These are phyloP conservation scores for Mortierella hygrophila DNA, from an alignment of 192 early-diverging fungal genomes.

Conservation along the genomic window DNA sequence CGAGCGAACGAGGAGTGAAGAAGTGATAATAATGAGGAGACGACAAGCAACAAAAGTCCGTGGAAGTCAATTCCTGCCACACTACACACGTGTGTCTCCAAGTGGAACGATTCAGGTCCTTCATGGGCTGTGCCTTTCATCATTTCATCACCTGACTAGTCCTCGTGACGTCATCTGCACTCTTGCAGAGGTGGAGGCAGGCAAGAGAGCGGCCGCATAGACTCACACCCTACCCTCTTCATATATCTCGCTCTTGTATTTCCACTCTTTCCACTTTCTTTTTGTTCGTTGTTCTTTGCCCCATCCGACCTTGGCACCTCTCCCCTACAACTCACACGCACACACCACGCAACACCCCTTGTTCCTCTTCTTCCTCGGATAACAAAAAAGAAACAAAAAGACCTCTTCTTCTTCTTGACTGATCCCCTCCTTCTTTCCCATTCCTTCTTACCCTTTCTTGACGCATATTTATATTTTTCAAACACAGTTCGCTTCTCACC, in stretches of 20 bases:
- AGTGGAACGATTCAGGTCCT: too few species aligned
- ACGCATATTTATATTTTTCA: not conserved
- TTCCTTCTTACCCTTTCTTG: not conserved
- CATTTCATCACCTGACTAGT: not conserved
- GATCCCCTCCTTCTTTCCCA: not conserved
- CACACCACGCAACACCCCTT: not conserved
- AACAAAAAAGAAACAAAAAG: not conserved
- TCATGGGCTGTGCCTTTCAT: not conserved
- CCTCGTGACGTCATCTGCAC: constrained; percentile 9
- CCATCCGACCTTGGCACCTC: not conserved
- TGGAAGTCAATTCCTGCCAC: not conserved
- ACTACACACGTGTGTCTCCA: too few species aligned
- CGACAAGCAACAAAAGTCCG: not conserved
- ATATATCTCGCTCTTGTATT: not conserved
- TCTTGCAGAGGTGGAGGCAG: too few species aligned
- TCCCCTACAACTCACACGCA: not conserved
- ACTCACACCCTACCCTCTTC: not conserved
- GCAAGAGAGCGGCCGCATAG: not conserved
- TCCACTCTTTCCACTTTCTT: not conserved
- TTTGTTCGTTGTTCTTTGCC: not conserved
- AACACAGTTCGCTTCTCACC: not conserved
- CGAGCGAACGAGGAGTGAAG: not conserved
- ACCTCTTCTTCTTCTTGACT: not conserved
- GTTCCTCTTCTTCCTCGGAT: not conserved
- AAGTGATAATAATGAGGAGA: not conserved